Percentiles rank a stretch among this genome's conserved stretches.
Conservation (phyloP, 768 basidiomycete species). For the Lentinus tigrinus region DNA sequence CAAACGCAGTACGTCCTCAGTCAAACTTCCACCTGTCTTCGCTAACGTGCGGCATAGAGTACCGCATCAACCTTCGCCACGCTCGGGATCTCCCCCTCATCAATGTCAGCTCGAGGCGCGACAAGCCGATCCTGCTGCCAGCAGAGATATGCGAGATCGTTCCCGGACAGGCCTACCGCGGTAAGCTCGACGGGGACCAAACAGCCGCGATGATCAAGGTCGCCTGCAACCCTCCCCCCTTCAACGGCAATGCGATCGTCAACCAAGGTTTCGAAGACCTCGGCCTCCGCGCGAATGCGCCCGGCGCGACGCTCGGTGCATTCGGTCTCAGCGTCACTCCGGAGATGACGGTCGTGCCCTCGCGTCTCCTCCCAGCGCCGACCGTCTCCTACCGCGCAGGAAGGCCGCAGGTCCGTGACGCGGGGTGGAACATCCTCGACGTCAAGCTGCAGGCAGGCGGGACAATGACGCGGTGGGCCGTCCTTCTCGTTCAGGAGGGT, state of each 20-base stretch:
- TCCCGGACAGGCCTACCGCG: conserved; percentile 57
- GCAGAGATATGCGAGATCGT: conserved; percentile 71
- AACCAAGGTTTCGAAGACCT: conserved; percentile 56
- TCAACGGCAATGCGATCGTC: conserved; percentile 59
- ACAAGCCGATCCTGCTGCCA: conserved; percentile 47
- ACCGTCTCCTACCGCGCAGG: conserved; percentile 53
- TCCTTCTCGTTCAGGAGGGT: conserved; percentile 62
- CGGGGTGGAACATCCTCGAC: conserved; percentile 75
- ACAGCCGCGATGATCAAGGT: conserved; percentile 68
- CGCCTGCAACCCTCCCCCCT: conserved; percentile 62
- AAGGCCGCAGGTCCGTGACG: conserved; percentile 45
- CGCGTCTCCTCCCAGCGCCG: conserved; percentile 62
- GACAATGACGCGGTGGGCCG: conserved; percentile 57
- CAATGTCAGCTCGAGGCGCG: conserved; percentile 29
- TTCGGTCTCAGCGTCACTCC: conserved; percentile 59
- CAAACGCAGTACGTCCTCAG: conserved; percentile 50
- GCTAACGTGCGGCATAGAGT: conserved; percentile 42
- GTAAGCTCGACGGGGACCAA: conserved; percentile 57
- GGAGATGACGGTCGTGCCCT: conserved; percentile 65
- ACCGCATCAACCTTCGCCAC: conserved; percentile 49
- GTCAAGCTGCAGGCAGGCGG: conserved; percentile 66
- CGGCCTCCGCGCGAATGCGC: conserved; percentile 44
- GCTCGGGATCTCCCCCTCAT: conserved; percentile 37
- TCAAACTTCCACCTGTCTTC: not conserved
- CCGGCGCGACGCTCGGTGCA: conserved; percentile 38